Conservation (phyloP, 176 grass and related monocot species). For the Oryza meridionalis region DNA sequence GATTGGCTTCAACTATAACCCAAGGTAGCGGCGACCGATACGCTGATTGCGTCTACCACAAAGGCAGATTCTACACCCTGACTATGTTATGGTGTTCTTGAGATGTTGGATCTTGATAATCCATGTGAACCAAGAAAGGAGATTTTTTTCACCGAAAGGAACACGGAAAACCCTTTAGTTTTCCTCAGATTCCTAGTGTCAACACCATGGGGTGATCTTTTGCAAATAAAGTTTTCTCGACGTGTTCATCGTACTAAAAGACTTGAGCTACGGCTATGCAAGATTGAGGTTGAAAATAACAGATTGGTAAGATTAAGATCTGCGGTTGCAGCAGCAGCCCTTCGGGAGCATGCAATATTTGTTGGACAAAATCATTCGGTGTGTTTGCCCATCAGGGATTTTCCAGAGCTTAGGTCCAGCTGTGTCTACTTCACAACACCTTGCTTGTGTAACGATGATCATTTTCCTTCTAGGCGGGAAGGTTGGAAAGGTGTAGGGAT, state of each 20-base stretch:
- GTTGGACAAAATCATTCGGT: conserved; percentile 6
- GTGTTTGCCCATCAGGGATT: not conserved
- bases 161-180: not conserved
- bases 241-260: too few relatives aligned
- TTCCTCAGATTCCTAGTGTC: conserved; percentile 9
- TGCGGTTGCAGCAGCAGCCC: not conserved
- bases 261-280: not conserved
- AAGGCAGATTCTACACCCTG: conserved; percentile 24
- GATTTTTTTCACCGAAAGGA: not conserved
- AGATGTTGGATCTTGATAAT: not conserved
- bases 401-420: not conserved
- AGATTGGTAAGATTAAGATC: not conserved
- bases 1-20: not conserved
- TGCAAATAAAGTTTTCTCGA: not conserved
- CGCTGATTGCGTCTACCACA: conserved; percentile 11
- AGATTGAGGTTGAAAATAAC: not conserved
- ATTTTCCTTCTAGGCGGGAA: not conserved
- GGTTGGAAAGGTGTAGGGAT: not conserved
- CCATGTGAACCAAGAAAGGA: not conserved
- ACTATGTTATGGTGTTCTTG: not conserved
- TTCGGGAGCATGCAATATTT: not conserved
- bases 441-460: not conserved
- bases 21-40: not conserved
- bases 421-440: not conserved
- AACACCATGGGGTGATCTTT: conserved; percentile 1